Evolutionary conservation across 768 basidiomycete genomes (phyloP).

Genomic region (Daedaleopsis nitida): DNA sequence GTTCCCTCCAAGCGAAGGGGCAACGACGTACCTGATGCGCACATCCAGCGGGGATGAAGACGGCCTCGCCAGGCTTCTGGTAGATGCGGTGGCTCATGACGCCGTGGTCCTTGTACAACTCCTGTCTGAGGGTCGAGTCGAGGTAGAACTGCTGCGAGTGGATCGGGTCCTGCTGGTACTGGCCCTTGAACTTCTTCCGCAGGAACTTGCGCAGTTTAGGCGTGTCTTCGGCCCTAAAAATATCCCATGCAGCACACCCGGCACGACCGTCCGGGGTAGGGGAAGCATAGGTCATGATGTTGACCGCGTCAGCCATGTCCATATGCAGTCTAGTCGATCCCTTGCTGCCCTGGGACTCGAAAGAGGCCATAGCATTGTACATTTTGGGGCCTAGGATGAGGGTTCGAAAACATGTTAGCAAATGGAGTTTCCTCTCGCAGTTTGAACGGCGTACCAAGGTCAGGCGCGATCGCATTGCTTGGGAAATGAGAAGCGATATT

Average conservation of each 20-base stretch:
- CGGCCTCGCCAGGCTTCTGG: slow-evolving; percentile 89
- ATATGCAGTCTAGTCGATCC: slow-evolving; percentile 90
- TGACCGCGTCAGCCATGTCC: slow-evolving; percentile 94
- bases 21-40: slow-evolving; percentile 72
- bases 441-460: slow-evolving; percentile 56
- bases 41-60: slow-evolving; percentile 95
- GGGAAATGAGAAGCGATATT: slow-evolving; percentile 94
- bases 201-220: slow-evolving; percentile 78
- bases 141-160: slow-evolving; percentile 90
- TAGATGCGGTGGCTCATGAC: slow-evolving; percentile 84
- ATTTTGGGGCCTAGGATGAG: slow-evolving; percentile 77
- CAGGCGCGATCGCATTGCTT: slow-evolving; percentile 72
- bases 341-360: slow-evolving; percentile 64
- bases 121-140: slow-evolving; percentile 64
- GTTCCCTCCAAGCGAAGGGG: neutral
- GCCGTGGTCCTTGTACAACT: slow-evolving; percentile 65
- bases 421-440: slow-evolving; percentile 8
- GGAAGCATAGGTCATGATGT: slow-evolving; percentile 81
- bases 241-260: slow-evolving; percentile 90
- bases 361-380: slow-evolving; percentile 88
- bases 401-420: slow-evolving; percentile 18
- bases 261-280: slow-evolving; percentile 55
- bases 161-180: slow-evolving; percentile 76
- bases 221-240: slow-evolving; percentile 82
- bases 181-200: slow-evolving; percentile 58